These are phyloP conservation scores for Centaurea solstitialis DNA, from an alignment of 129 eudicot genomes.

Conservation along the genomic window DNA sequence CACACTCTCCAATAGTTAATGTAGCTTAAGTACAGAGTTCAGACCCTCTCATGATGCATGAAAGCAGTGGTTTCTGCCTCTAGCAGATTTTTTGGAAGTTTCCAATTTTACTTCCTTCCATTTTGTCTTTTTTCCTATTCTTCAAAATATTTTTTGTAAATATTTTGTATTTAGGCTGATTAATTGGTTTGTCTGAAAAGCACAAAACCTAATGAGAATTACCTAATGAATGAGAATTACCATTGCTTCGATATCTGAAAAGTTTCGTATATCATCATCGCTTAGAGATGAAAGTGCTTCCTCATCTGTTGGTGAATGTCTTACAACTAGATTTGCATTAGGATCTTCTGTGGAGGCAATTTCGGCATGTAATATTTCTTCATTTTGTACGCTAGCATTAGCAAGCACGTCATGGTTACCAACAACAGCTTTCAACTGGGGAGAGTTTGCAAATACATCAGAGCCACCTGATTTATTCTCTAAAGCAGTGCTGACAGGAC, in stretches of 20 bases:
- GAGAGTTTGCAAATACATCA: slow-evolving; percentile 15
- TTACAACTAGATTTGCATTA: slow-evolving; percentile 19
- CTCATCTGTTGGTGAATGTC: slow-evolving; percentile 18
- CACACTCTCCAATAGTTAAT: no score
- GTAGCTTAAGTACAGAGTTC: no score
- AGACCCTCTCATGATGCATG: no score
- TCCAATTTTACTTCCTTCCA: no score
- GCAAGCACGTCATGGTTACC: slow-evolving; percentile 17
- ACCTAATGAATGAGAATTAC: slow-evolving; percentile 42
- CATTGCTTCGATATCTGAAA: slow-evolving; percentile 80
- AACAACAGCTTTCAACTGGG: slow-evolving; percentile 16
- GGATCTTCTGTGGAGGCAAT: slow-evolving; percentile 18
- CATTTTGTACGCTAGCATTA: neutral
- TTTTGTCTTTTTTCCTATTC: no score
- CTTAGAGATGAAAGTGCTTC: slow-evolving; percentile 43
- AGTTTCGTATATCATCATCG: slow-evolving; percentile 53
- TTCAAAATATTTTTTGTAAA: neutral
- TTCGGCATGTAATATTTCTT: slow-evolving; percentile 34
- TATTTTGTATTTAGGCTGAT: neutral
- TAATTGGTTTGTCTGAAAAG: no score
- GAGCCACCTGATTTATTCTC: slow-evolving; percentile 33
- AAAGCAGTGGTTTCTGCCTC: no score
- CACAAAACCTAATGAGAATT: neutral
- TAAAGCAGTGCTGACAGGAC: neutral
- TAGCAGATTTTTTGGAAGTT: no score